Conservation (phyloP, 116 monocot genomes). For the Trichopus zeylanicus region DNA sequence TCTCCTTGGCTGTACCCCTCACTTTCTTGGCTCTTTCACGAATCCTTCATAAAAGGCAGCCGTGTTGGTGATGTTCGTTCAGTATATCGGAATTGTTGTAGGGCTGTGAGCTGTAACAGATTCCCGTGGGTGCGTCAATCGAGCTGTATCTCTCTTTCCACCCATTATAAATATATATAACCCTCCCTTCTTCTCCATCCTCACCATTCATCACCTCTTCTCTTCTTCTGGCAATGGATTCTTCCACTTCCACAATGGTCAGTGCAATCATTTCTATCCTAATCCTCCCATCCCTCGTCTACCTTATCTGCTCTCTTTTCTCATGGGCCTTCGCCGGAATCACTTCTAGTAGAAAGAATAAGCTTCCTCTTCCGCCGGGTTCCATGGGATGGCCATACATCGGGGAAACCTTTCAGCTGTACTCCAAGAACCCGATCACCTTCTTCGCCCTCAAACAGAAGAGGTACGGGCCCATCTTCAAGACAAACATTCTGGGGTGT, state of each 20-base stretch:
- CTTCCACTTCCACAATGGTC: not conserved
- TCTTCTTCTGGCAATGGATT: not conserved
- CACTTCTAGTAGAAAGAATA: not conserved
- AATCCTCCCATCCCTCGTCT: not conserved
- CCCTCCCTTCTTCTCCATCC: not conserved
- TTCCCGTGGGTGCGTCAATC: not conserved
- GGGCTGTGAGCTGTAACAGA: not conserved
- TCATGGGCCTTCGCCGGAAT: not conserved
- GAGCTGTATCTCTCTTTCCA: not conserved
- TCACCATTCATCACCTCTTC: not conserved
- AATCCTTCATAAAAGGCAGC: too few relatives aligned
- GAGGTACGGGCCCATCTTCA: constrained; percentile 76
- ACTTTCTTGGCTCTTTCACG: too few relatives aligned
- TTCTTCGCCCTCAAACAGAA: constrained; percentile 58
- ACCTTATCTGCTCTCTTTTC: not conserved
- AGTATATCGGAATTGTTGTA: too few relatives aligned
- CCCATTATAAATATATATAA: not conserved
- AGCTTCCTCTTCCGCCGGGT: constrained; percentile 62
- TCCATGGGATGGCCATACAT: constrained; percentile 80
- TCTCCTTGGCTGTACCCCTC: too few relatives aligned
- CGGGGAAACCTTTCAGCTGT: constrained; percentile 78
- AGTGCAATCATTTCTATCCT: not conserved
- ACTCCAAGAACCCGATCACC: constrained; percentile 53
- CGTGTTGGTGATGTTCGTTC: too few relatives aligned
- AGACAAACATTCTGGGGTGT: constrained; percentile 89